Evolutionary conservation across 2,329 filamentous ascomycete genomes (phyloP).

Genomic region (Penicillium occitanis): DNA sequence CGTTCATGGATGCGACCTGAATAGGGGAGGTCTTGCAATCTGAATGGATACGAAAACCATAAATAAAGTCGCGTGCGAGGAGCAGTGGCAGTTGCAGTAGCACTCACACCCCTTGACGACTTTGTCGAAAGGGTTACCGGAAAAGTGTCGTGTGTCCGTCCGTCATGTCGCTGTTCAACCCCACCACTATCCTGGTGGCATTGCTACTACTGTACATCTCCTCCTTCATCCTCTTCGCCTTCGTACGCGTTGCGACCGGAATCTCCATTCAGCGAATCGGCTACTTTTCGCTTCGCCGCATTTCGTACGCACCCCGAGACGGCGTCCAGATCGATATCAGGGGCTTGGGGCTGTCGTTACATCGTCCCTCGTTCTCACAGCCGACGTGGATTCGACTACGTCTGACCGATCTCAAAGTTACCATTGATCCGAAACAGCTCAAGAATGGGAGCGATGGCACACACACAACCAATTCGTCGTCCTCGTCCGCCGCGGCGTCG

Average conservation of each 20-base stretch:
- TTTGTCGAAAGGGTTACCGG: not conserved
- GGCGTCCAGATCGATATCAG: conserved; percentile 87
- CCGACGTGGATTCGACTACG: conserved; percentile 95
- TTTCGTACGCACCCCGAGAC: conserved; percentile 86
- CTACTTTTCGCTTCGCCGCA: conserved; percentile 84
- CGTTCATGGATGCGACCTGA: conserved; percentile 4
- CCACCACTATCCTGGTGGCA: conserved; percentile 83
- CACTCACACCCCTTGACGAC: not conserved
- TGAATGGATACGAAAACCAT: conserved; percentile 16
- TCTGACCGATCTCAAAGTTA: conserved; percentile 79
- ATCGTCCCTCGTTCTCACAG: conserved; percentile 93
- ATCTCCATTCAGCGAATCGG: conserved; percentile 94
- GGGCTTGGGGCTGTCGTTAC: conserved; percentile 80
- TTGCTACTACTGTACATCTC: conserved; percentile 83
- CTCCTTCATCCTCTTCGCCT: conserved; percentile 89
- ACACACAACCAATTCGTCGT: conserved; percentile 24
- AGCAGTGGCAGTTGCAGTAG: not conserved
- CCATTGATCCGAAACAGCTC: conserved; percentile 71
- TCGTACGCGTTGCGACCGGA: conserved; percentile 87
- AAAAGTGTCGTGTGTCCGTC: conserved; percentile 3
- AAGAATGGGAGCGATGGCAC: conserved; percentile 32
- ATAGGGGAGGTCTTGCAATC: conserved; percentile 2
- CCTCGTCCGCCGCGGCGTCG: conserved; percentile 13
- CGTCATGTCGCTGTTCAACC: conserved; percentile 52
- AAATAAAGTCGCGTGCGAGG: conserved; percentile 8